phyloP scores from a whole-genome alignment of 2,329 filamentous ascomycete genomes.

The Penicillium fuscoglaucum region DNA sequence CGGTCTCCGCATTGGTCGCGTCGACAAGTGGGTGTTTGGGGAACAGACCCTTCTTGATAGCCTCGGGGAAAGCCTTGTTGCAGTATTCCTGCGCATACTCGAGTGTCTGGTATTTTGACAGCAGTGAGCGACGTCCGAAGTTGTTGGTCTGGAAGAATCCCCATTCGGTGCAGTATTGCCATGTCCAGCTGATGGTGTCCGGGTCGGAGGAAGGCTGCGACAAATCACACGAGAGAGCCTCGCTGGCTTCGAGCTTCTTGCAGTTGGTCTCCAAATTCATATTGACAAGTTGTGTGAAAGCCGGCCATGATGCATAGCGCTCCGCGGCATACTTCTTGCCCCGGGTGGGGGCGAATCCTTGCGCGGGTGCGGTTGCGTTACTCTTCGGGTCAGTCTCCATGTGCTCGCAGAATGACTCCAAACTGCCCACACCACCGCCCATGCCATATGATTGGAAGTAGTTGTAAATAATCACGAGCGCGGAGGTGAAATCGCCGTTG shows the following conservation, averaged over 20 bases:
- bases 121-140: slow-evolving; percentile 48
- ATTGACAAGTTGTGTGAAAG: slow-evolving; percentile 42
- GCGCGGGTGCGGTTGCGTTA: slow-evolving; percentile 37
- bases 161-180: slow-evolving; percentile 57
- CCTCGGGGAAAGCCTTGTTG: slow-evolving; percentile 51
- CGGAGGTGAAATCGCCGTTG: slow-evolving; percentile 51
- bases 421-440: slow-evolving; percentile 34
- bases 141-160: slow-evolving; percentile 54
- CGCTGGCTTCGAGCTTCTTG: slow-evolving; percentile 28
- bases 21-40: slow-evolving; percentile 44
- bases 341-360: slow-evolving; percentile 44
- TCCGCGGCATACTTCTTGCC: slow-evolving; percentile 45
- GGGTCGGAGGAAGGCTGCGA: slow-evolving; percentile 38
- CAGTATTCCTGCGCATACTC: slow-evolving; percentile 49
- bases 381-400: slow-evolving; percentile 47
- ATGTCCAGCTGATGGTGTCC: slow-evolving; percentile 48
- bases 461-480: slow-evolving; percentile 42
- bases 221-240: slow-evolving; percentile 41
- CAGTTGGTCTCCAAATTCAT: slow-evolving; percentile 44
- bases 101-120: slow-evolving; percentile 50
- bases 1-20: slow-evolving; percentile 46
- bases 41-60: slow-evolving; percentile 40
- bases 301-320: slow-evolving; percentile 45
- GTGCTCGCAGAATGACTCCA: slow-evolving; percentile 50
- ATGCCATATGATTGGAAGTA: slow-evolving; percentile 49